Percentiles rank a stretch among this genome's conserved stretches.
Conservation (phyloP, 352 stramenopile species). For the Phytophthora boehmeriae region DNA sequence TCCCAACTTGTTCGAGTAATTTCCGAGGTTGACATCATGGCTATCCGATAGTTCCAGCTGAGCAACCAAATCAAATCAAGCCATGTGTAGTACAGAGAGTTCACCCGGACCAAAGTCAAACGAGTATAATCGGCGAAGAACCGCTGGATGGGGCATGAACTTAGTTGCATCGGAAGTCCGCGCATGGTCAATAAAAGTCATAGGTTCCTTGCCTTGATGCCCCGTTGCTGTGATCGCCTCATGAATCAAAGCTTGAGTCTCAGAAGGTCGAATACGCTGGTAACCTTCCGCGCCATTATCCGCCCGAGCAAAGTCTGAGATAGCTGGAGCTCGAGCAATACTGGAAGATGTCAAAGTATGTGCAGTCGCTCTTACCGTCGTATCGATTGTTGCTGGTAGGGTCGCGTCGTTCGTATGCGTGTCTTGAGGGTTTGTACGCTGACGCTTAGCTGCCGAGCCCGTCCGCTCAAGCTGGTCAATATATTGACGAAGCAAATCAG, state of each 20-base stretch:
- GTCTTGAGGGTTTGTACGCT: not conserved
- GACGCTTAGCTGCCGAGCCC: not conserved
- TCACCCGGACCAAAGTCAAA: not conserved
- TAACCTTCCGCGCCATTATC: not conserved
- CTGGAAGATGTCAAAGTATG: no score
- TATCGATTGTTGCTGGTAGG: not conserved
- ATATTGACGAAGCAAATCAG: not conserved
- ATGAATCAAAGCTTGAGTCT: not conserved
- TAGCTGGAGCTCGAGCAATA: not conserved
- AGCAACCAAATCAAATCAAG: not conserved
- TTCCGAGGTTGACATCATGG: not conserved
- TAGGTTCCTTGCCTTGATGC: constrained; percentile 5
- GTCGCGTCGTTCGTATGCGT: not conserved
- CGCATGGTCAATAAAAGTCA: not conserved
- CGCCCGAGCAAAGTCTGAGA: not conserved
- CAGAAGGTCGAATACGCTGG: not conserved
- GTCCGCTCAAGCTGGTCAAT: not conserved
- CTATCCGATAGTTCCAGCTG: not conserved
- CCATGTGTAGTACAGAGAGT: not conserved
- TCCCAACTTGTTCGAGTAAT: not conserved
- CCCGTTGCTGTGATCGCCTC: not conserved
- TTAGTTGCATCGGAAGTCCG: not conserved
- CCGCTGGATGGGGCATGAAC: constrained; percentile 7
- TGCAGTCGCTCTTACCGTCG: not conserved
- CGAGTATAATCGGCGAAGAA: not conserved